A percentile compares a stretch with the other conserved stretches of the same genome.
phyloP scores from a whole-genome alignment of 1,284 basidiomycete species.

The Mycena sp. region DNA sequence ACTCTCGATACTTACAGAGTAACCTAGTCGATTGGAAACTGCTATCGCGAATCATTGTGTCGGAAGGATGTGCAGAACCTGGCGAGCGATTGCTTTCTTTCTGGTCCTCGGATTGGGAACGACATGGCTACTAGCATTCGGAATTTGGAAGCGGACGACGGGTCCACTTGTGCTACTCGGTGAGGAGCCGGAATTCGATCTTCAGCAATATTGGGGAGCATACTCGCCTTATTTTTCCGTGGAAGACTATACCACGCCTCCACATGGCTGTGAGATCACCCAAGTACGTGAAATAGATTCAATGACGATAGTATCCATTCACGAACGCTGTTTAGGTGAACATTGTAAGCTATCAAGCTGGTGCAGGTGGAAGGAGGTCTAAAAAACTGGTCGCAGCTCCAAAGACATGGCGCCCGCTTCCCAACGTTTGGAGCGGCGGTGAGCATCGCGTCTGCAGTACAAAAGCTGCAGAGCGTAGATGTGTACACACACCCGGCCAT shows the following conservation, averaged over 20 bases:
- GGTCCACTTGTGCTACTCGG: background rate
- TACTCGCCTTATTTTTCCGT: slow-evolving; percentile 28
- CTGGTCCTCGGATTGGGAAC: background rate
- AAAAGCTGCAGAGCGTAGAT: slow-evolving; percentile 62
- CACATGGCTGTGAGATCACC: slow-evolving; percentile 20
- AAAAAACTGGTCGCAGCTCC: slow-evolving; percentile 59
- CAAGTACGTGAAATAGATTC: slow-evolving; percentile 10
- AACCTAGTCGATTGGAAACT: no score
- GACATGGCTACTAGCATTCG: slow-evolving; percentile 2
- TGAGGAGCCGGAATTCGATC: background rate
- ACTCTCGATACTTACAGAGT: no score
- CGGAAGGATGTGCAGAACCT: no score
- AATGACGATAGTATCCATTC: background rate
- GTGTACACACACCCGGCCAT: slow-evolving; percentile 46
- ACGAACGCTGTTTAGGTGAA: slow-evolving; percentile 49
- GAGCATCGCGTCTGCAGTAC: slow-evolving; percentile 49
- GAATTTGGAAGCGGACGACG: slow-evolving; percentile 5
- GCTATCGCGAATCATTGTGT: no score
- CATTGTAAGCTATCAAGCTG: slow-evolving; percentile 55
- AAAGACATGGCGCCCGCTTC: slow-evolving; percentile 86
- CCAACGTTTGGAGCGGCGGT: slow-evolving; percentile 67
- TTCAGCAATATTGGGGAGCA: slow-evolving; percentile 24
- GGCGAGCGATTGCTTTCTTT: no score
- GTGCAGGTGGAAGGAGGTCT: background rate
- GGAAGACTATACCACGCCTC: slow-evolving; percentile 19